Evolutionary conservation across 2,329 filamentous ascomycete genomes (phyloP).

Genomic region (Trichoderma atrobrunneum): DNA sequence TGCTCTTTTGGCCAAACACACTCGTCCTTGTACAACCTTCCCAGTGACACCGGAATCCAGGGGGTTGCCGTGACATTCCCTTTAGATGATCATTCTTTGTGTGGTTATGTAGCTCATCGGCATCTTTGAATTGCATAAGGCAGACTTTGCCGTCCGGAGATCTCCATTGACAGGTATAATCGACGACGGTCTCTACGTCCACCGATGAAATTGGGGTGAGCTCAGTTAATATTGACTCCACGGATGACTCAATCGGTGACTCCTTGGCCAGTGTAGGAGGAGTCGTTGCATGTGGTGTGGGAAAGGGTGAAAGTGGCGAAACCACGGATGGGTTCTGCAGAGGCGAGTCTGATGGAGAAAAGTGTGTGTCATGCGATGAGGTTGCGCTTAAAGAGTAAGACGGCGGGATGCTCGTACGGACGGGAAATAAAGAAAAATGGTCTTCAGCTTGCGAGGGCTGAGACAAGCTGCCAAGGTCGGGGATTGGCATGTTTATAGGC

Average conservation of each 20-base stretch:
- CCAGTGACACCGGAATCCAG: slow-evolving; percentile 57
- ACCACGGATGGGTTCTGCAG: slow-evolving; percentile 26
- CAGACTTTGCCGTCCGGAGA: slow-evolving; percentile 29
- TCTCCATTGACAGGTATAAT: slow-evolving; percentile 37
- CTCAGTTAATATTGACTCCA: neutral
- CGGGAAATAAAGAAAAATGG: neutral
- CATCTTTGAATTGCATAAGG: slow-evolving; percentile 38
- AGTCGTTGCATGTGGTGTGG: slow-evolving; percentile 31
- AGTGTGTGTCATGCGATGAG: slow-evolving; percentile 17
- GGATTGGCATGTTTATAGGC: neutral
- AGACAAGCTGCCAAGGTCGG: neutral
- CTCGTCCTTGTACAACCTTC: slow-evolving; percentile 51
- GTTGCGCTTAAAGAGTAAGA: slow-evolving; percentile 7
- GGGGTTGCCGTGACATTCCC: slow-evolving; percentile 40
- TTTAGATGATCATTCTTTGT: slow-evolving; percentile 51
- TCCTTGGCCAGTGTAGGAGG: slow-evolving; percentile 28
- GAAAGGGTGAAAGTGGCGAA: slow-evolving; percentile 26
- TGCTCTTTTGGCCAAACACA: slow-evolving; percentile 58
- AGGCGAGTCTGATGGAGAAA: slow-evolving; percentile 27
- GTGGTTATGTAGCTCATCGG: slow-evolving; percentile 55
- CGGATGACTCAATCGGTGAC: neutral
- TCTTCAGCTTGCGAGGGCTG: neutral
- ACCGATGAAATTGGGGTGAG: slow-evolving; percentile 14
- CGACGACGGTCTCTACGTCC: slow-evolving; percentile 22
- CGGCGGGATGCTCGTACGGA: neutral